These are phyloP conservation scores for Dictyostelium purpureum DNA, from an alignment of 78 protist genomes.

Conservation along the genomic window DNA sequence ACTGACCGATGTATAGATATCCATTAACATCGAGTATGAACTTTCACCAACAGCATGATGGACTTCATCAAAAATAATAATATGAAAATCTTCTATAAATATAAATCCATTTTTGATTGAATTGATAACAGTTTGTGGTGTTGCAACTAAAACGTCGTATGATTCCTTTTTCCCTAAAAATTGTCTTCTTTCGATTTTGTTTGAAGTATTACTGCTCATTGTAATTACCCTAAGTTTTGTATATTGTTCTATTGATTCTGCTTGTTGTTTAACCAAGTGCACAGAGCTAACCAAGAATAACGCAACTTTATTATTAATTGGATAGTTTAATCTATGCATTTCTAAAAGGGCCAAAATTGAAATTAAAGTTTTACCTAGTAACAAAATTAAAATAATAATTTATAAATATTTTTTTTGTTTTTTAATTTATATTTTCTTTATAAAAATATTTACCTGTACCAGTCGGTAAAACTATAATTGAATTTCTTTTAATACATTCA, in stretches of 20 bases:
- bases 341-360: conserved; percentile 20
- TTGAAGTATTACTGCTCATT: not conserved
- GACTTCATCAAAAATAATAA: conserved; percentile 72
- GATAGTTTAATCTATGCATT: not conserved
- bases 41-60: conserved; percentile 70
- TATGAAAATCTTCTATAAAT: not conserved
- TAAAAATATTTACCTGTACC: not conserved
- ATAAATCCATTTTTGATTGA: not conserved
- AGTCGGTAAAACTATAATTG: conserved; percentile 46
- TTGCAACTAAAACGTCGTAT: conserved; percentile 29
- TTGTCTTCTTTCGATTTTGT: not conserved
- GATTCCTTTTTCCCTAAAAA: not conserved
- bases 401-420: too few species aligned
- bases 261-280: conserved; percentile 69
- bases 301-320: not conserved
- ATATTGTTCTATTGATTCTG: not conserved
- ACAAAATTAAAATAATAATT: not conserved
- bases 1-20: too few species aligned
- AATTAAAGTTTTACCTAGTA: conserved; percentile 22
- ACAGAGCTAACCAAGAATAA: conserved; percentile 16
- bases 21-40: too few species aligned
- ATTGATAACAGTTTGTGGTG: conserved; percentile 7
- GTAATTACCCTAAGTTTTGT: not conserved
- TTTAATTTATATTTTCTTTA: too few species aligned
- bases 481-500: not conserved